Evolutionary conservation across 1,284 basidiomycete genomes (phyloP).

Genomic region (Pseudozyma hubeiensis): DNA sequence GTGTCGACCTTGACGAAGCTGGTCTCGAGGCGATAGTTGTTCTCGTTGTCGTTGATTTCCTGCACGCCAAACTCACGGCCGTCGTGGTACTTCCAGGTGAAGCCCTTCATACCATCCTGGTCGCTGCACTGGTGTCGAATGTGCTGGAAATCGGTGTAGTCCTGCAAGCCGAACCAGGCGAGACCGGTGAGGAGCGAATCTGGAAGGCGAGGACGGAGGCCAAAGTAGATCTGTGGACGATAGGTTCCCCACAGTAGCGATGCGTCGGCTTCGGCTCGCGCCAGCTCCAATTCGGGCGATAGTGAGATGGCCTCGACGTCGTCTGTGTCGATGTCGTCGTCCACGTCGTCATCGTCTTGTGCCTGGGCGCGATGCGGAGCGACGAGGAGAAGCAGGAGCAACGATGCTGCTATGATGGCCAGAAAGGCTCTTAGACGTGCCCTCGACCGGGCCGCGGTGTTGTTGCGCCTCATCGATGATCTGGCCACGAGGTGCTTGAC

Average conservation of each 20-base stretch:
- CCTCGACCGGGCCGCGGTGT: background rate
- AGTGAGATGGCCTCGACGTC: background rate
- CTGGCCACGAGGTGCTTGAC: background rate
- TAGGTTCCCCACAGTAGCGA: slow-evolving; percentile 90
- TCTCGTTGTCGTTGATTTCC: slow-evolving; percentile 80
- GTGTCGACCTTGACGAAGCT: slow-evolving; percentile 80
- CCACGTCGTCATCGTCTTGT: slow-evolving; percentile 24
- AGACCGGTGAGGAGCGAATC: slow-evolving; percentile 89
- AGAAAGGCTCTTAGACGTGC: slow-evolving; percentile 6
- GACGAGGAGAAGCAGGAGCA: slow-evolving; percentile 25
- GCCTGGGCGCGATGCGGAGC: slow-evolving; percentile 2
- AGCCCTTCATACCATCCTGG: slow-evolving; percentile 80
- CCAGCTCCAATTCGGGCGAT: slow-evolving; percentile 27
- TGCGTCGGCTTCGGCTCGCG: slow-evolving; percentile 30
- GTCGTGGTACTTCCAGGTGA: slow-evolving; percentile 89
- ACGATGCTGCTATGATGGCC: slow-evolving; percentile 7
- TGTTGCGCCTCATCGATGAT: slow-evolving; percentile 6
- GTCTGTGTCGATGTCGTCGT: slow-evolving; percentile 8
- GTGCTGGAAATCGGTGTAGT: slow-evolving; percentile 64
- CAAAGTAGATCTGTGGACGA: slow-evolving; percentile 91
- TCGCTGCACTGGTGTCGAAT: slow-evolving; percentile 91
- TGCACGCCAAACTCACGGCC: slow-evolving; percentile 85
- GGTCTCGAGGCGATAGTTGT: slow-evolving; percentile 86
- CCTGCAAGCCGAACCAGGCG: slow-evolving; percentile 75
- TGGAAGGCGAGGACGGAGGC: slow-evolving; percentile 83